Evolutionary conservation across 1,284 basidiomycete genomes (phyloP).

Genomic region (Fomitopsis palustris): DNA sequence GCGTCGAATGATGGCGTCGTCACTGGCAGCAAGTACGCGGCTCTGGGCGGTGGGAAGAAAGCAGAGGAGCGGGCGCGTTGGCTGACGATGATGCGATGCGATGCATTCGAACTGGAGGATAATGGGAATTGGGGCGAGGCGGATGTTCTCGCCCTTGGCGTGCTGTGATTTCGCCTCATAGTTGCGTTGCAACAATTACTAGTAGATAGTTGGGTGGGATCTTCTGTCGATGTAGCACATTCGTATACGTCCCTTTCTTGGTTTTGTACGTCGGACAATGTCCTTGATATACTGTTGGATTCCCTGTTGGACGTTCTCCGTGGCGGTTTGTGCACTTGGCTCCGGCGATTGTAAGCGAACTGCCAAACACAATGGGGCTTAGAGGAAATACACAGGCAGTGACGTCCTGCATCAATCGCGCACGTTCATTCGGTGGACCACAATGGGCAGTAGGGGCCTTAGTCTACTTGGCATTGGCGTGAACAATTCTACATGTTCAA

Average conservation of each 20-base stretch:
- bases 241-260: neutral
- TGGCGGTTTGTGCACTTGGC: too few species aligned
- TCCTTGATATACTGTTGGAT: neutral
- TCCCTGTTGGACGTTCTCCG: too few species aligned
- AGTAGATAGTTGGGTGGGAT: neutral
- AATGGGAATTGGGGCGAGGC: constrained; percentile 8
- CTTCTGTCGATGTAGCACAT: neutral
- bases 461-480: too few species aligned
- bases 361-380: too few species aligned
- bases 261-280: neutral
- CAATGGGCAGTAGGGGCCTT: too few species aligned
- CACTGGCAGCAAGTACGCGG: constrained; percentile 32
- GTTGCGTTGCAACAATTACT: neutral
- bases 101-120: constrained; percentile 39
- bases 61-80: constrained; percentile 41
- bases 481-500: too few species aligned
- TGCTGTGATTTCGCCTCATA: neutral
- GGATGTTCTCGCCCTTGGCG: neutral
- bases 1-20: constrained; percentile 11
- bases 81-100: constrained; percentile 44
- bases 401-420: too few species aligned
- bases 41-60: constrained; percentile 35
- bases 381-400: too few species aligned
- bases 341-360: too few species aligned
- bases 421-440: too few species aligned